Base-by-base conservation (phyloP, 2,329 filamentous ascomycete species). In the Aaosphaeria arxii region DNA sequence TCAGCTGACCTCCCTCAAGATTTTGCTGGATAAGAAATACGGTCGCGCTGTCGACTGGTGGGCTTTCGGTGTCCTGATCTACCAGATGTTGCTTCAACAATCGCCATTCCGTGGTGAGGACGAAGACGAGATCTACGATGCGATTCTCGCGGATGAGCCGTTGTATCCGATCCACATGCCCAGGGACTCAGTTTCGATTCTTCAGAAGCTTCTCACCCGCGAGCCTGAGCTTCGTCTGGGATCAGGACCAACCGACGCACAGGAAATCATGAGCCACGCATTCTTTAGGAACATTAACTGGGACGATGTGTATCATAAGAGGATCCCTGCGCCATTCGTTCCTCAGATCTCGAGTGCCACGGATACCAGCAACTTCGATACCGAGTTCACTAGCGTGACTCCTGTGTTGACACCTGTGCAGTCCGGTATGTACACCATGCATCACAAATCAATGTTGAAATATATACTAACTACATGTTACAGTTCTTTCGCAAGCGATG, bases 341-440 rank as follows among this genome's bases (percentile, higher is more conserved):
- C 94, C 94, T 13, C 83, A 84, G 35, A 95, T 99, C 63, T 94
- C 88, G 74, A 95, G 83, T 68, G 83, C 91, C 6, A 96, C 94
- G 40, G 94, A 99, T 75, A 99, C 94, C n/a, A 96, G 91, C 79
- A 99, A 99, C 76, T 99, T 99, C 71, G 94, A 99, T 70, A 90
- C 89, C 42, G 94, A 99, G 70, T 99, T 99, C 69, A 99, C 94
- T 1, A 97, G 92, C 66, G 94, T 99, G 46, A 99, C 94, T 39
- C 94, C 94, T 1, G 94, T 99, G 49, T 80, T 99, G 58, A 99
- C 94, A 30, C 94, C 94, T 44, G 94, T 99, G 47, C 91, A 97
- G 74, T 95, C 90, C 73, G 91, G 91, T 95, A 87, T 77, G 88
- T 79, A 38, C 36, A 43, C 40, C 32, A 28, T 42, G 31, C 49